Conservation (phyloP, 163 green algal species). For the Trebouxia gelatinosa region DNA sequence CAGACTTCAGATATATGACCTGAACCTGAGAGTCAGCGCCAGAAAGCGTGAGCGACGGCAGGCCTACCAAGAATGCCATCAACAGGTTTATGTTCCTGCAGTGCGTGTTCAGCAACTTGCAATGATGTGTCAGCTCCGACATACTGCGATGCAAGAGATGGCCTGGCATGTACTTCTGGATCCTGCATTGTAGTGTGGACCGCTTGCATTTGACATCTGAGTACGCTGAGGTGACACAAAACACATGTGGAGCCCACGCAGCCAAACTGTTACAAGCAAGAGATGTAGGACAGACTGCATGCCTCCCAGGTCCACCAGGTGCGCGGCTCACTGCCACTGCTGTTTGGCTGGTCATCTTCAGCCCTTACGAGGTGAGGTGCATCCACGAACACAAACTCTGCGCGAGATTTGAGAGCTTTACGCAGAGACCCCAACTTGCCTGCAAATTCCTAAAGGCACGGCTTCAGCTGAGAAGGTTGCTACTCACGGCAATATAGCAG, state of each 20-base stretch:
- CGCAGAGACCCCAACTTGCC: conserved; percentile 60
- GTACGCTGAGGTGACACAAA: too few relatives aligned
- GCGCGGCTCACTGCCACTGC: not conserved
- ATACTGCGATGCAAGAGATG: conserved; percentile 42
- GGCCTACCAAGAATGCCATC: conserved; percentile 59
- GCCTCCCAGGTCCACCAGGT: conserved; percentile 45
- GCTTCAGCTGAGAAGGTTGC: too few relatives aligned
- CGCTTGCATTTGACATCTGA: not conserved
- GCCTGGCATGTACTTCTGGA: conserved; percentile 8
- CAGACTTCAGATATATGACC: too few relatives aligned
- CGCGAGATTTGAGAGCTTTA: conserved; percentile 67
- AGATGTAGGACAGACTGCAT: too few relatives aligned
- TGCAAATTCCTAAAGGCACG: conserved; percentile 50
- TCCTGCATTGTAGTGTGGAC: not conserved
- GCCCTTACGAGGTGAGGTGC: conserved; percentile 51
- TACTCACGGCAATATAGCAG: too few relatives aligned
- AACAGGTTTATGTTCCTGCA: conserved; percentile 41
- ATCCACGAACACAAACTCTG: conserved; percentile 74
- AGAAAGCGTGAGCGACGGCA: too few relatives aligned
- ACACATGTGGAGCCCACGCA: too few relatives aligned
- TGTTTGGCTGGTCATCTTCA: too few relatives aligned
- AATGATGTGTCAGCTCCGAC: conserved; percentile 43
- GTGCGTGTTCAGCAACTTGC: conserved; percentile 26
- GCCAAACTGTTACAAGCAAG: too few relatives aligned
- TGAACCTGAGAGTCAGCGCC: too few relatives aligned